phyloP scores from a whole-genome alignment of 176 grass and related monocot species.

The Bolboschoenus planiculmis region DNA sequence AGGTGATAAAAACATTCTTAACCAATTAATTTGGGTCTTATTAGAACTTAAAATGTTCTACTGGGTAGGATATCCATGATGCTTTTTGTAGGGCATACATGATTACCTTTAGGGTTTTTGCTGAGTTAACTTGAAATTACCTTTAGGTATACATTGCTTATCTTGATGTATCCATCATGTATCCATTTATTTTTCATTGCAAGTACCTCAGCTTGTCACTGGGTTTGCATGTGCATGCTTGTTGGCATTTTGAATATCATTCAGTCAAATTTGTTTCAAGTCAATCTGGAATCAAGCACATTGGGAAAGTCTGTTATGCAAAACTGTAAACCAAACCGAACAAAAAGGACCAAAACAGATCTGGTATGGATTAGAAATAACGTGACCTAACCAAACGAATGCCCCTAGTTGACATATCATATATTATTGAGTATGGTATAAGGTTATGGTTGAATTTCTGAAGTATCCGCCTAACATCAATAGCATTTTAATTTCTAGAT shows the following conservation, averaged over 20 bases:
- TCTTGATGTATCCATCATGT: not conserved
- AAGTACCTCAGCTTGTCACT: not conserved
- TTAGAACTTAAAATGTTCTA: not conserved
- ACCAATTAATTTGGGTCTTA: not conserved
- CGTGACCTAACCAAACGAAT: not conserved
- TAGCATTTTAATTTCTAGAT: not conserved
- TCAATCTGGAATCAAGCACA: not conserved
- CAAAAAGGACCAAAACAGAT: not conserved
- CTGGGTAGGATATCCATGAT: not conserved
- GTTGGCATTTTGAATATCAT: not conserved
- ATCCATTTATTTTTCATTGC: not conserved
- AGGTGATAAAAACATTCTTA: conserved; percentile 27
- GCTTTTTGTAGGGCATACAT: not conserved
- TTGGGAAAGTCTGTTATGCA: not conserved
- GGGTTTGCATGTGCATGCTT: not conserved
- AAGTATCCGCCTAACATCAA: not conserved
- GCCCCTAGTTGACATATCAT: not conserved
- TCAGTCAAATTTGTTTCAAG: not conserved
- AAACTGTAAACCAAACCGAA: not conserved
- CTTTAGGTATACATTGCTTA: not conserved
- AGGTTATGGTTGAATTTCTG: not conserved
- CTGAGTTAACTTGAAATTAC: conserved; percentile 2
- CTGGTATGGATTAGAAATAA: not conserved
- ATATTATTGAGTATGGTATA: not conserved
- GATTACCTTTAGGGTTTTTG: not conserved